Percentiles rank a stretch among this genome's conserved stretches.
These are phyloP conservation scores for Malus orientalis DNA, from an alignment of 306 rosid genomes.

Conservation along the genomic window DNA sequence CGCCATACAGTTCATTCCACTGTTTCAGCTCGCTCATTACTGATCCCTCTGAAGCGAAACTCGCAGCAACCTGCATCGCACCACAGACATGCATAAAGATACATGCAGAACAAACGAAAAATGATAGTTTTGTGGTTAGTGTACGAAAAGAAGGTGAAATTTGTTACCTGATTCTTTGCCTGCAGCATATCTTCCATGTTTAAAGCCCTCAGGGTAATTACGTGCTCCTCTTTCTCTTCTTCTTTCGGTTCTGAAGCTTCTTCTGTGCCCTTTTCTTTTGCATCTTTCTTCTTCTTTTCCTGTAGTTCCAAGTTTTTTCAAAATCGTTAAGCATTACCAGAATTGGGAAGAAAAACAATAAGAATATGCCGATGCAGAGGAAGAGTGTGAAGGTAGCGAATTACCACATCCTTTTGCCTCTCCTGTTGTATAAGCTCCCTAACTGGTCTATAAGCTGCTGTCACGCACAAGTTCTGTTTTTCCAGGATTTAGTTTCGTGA, in stretches of 20 bases:
- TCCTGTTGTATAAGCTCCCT: conserved; percentile 84
- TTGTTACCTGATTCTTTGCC: conserved; percentile 82
- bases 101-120: neutral
- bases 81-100: conserved; percentile 2
- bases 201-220: conserved; percentile 56
- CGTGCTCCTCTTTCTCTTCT: conserved; percentile 49
- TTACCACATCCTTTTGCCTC: conserved; percentile 69
- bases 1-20: conserved; percentile 89
- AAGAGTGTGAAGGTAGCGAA: conserved; percentile 2
- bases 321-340: conserved; percentile 1
- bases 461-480: conserved; percentile 79
- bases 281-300: conserved; percentile 67
- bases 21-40: conserved; percentile 82
- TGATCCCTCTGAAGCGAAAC: conserved; percentile 82
- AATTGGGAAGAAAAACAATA: neutral
- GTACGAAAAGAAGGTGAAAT: neutral
- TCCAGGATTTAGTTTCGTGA: conserved; percentile 24
- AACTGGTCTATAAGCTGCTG: conserved; percentile 91
- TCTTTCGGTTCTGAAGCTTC: conserved; percentile 39
- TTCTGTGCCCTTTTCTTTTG: conserved; percentile 39
- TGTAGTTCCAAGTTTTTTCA: conserved; percentile 15
- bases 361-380: neutral
- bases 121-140: neutral
- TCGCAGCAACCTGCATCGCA: conserved; percentile 69
- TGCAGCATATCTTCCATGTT: conserved; percentile 89